Evolutionary conservation across 140 eudicot species (phyloP), one percentile per base, ranked within the genome.

Genomic region (Stevia rebaudiana): DNA sequence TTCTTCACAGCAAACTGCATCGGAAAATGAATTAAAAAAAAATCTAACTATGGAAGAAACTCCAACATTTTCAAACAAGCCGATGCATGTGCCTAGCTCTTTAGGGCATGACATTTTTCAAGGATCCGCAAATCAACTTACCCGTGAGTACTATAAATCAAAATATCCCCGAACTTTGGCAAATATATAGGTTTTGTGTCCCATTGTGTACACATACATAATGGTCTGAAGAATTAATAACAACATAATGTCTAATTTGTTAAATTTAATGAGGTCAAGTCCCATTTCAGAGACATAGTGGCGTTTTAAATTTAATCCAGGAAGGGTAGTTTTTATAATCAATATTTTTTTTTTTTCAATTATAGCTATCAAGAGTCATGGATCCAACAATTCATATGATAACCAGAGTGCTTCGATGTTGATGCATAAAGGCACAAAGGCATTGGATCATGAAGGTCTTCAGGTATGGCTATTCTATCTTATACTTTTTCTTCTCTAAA

Each of bases 71-170:
- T 78, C 94, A 50, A 74, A 79, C 73, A 78, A 85, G 74, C 74
- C 75, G 12, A 77, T 78, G 42, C 75, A 69, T 73, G 96, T 81
- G 56, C 75, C 87, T 25, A 75, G 77, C 49, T 51, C 73, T 61
- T 52, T 75, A 23, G 90, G 85, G 18, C 89, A 83, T 67, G 98
- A 81, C 49, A 59, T 76, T 9, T 84, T 78, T 81, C 98, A 82
- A 67, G 98, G 89, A 64, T 70, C 95, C 28, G 72, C 61, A 33
- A 76, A 76, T 69, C 89, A 85, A 71, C 70, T 73, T 36, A 72
- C 77, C 64, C 71, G 85, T 67, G 76, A 65, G 82, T 82, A 60
- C 42, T 60, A 7, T 48, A 30, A 11, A 48, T 60, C 16, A 40
- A 74, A 63, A 1, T 47, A 63, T 63, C 18, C 23, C 15, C 11